phyloP scores from a whole-genome alignment of 192 early-diverging fungal genomes.

The Chytriomyces hyalinus region DNA sequence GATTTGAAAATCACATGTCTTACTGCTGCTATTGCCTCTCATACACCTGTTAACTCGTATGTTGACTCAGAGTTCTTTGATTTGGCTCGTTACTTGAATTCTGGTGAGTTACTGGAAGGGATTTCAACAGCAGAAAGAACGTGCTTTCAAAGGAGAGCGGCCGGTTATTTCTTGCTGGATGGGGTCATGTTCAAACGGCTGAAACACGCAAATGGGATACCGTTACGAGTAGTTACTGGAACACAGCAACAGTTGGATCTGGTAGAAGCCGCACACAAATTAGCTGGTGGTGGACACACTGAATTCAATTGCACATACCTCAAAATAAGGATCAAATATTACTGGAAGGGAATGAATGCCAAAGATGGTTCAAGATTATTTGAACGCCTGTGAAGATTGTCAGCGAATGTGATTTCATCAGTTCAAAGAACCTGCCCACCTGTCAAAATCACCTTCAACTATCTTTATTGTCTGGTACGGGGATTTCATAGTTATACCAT shows the following conservation, averaged over 20 bases:
- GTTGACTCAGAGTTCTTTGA: not conserved
- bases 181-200: not conserved
- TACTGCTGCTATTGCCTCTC: not conserved
- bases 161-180: not conserved
- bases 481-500: not conserved
- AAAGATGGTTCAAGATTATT: not conserved
- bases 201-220: not conserved
- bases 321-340: not conserved
- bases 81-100: not conserved
- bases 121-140: not conserved
- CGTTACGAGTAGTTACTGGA: not conserved
- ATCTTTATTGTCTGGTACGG: constrained; percentile 5
- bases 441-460: not conserved
- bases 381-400: not conserved
- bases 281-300: not conserved
- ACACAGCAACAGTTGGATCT: not conserved
- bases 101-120: not conserved
- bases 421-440: not conserved
- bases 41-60: not conserved
- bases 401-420: not conserved
- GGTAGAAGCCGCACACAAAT: not conserved
- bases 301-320: not conserved
- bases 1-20: not conserved
- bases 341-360: not conserved
- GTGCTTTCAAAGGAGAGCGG: not conserved